Conservation (phyloP, 2,329 filamentous ascomycete genomes). For the Botrytis sinoallii region DNA sequence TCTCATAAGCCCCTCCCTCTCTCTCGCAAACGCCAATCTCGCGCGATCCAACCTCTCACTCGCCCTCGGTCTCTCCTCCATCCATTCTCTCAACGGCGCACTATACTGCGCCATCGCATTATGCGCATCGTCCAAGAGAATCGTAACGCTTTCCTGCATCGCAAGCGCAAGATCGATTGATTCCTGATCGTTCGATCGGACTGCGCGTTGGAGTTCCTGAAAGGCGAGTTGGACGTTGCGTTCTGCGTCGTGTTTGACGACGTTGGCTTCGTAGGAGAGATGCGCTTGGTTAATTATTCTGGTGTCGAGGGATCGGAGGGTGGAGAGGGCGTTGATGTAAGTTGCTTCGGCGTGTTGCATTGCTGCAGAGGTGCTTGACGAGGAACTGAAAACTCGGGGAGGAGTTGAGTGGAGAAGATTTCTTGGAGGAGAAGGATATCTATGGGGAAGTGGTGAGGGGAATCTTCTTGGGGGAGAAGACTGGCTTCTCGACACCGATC, state of each 20-base stretch:
- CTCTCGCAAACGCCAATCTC: neutral
- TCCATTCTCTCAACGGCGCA: neutral
- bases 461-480: neutral
- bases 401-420: neutral
- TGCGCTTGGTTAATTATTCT: neutral
- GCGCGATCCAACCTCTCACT: neutral
- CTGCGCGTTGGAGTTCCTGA: neutral
- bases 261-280: neutral
- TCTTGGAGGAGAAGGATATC: neutral
- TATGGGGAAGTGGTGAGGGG: neutral
- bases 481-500: neutral
- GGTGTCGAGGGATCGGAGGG: neutral
- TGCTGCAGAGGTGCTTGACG: neutral
- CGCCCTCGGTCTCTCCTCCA: neutral
- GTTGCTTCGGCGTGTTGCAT: neutral
- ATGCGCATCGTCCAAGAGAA: neutral
- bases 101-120: neutral
- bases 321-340: neutral
- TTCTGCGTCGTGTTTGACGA: neutral
- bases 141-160: neutral
- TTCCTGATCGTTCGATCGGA: neutral
- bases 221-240: neutral
- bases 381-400: neutral
- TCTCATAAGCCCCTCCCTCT: neutral
- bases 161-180: neutral